phyloP scores from a whole-genome alignment of 257 asterid species.

The Plantago major region DNA sequence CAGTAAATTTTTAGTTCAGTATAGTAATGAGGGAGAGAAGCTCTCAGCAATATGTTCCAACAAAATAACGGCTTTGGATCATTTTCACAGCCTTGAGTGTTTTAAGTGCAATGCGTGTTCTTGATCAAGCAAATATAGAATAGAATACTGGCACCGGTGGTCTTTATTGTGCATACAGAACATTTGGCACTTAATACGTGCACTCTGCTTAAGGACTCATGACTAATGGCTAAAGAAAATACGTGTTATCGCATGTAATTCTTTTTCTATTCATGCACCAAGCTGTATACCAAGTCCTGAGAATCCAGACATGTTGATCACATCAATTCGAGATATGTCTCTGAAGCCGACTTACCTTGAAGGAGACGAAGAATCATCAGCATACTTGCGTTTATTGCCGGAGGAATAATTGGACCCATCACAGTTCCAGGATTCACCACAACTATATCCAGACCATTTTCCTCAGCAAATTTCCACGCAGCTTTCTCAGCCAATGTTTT shows the following conservation, averaged over 20 bases:
- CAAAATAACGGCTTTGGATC: too few species aligned
- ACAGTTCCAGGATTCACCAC: constrained; percentile 88
- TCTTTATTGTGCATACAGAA: not conserved
- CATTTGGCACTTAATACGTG: not conserved
- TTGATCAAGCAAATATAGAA: too few species aligned
- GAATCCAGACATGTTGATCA: too few species aligned
- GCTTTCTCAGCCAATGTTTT: constrained; percentile 85
- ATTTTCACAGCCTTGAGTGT: too few species aligned
- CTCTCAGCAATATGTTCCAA: too few species aligned
- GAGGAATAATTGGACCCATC: constrained; percentile 77
- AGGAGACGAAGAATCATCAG: constrained; percentile 62
- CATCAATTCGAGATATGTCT: not conserved
- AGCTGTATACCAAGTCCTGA: too few species aligned
- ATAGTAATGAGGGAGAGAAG: too few species aligned
- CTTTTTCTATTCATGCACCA: not conserved
- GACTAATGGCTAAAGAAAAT: too few species aligned
- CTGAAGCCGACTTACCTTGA: constrained; percentile 49
- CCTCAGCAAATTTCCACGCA: constrained; percentile 90
- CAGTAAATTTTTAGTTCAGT: not conserved
- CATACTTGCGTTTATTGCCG: constrained; percentile 78
- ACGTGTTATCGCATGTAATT: not conserved
- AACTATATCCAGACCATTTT: constrained; percentile 64
- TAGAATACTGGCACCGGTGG: too few species aligned
- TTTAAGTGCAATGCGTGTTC: too few species aligned
- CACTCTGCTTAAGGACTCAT: not conserved